Percentiles rank a stretch among this genome's conserved stretches.
Evolutionary conservation across 148 eudicot genomes (phyloP).

Genomic region (Agrostemma githago): DNA sequence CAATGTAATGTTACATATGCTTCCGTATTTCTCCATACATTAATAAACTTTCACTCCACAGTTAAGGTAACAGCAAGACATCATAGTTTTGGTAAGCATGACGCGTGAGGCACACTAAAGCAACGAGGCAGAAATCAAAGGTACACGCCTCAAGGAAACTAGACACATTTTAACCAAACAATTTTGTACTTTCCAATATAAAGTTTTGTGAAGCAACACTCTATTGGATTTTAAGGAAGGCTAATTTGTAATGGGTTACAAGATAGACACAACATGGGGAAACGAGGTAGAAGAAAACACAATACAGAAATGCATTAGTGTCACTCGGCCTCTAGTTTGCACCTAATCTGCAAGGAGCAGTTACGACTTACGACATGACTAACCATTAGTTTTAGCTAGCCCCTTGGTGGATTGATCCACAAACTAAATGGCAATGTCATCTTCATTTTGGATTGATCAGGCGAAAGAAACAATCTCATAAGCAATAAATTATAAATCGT

Average conservation of each 20-base stretch:
- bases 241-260: too few relatives aligned
- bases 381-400: too few relatives aligned
- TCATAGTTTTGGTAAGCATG: not conserved
- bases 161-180: not conserved
- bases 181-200: not conserved
- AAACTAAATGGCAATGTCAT: not conserved
- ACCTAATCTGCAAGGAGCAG: not conserved
- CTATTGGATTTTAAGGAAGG: not conserved
- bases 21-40: not conserved
- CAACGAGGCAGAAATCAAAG: not conserved
- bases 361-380: not conserved
- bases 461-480: not conserved
- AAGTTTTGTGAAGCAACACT: not conserved
- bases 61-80: not conserved
- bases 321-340: too few relatives aligned
- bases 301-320: too few relatives aligned
- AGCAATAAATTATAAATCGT: not conserved
- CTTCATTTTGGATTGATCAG: not conserved
- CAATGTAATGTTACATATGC: not conserved
- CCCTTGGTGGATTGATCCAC: too few relatives aligned
- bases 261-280: not conserved
- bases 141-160: not conserved
- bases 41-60: not conserved
- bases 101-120: not conserved
- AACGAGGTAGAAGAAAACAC: not conserved